A percentile compares a stretch with the other conserved stretches of the same genome.
Evolutionary conservation across 352 stramenopile species (phyloP).

Genomic region (Pilasporangium apinafurcum): DNA sequence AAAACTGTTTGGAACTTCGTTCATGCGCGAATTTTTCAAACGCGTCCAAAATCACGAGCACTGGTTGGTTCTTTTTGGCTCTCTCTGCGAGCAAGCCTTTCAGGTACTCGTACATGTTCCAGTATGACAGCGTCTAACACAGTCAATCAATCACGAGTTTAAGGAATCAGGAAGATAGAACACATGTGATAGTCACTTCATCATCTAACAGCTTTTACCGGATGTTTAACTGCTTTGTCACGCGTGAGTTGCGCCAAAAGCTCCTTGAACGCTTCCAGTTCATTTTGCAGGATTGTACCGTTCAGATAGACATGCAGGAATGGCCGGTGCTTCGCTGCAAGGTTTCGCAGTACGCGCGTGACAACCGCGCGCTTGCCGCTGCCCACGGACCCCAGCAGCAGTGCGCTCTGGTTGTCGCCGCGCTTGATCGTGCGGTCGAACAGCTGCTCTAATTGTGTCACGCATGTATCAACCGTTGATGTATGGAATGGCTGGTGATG

Average conservation of each 20-base stretch:
- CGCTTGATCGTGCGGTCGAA: constrained; percentile 63
- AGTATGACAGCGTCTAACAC: constrained; percentile 53
- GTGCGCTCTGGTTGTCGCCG: constrained; percentile 73
- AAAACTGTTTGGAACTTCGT: constrained; percentile 62
- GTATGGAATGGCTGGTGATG: constrained; percentile 3
- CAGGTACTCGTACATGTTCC: constrained; percentile 83
- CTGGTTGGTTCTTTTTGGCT: constrained; percentile 34
- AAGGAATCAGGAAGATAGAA: not conserved
- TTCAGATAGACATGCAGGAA: constrained; percentile 77
- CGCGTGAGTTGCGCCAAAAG: constrained; percentile 60
- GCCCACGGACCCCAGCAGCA: constrained; percentile 59
- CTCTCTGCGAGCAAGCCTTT: constrained; percentile 54
- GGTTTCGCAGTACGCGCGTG: constrained; percentile 33
- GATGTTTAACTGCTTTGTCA: constrained; percentile 51
- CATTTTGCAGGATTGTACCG: constrained; percentile 70
- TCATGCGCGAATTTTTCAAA: constrained; percentile 74
- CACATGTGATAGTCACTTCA: not conserved
- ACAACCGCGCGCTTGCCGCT: constrained; percentile 47
- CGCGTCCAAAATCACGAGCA: constrained; percentile 67
- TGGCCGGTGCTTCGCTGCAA: constrained; percentile 22
- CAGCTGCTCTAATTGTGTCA: constrained; percentile 41
- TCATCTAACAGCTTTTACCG: constrained; percentile 15
- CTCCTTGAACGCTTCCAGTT: constrained; percentile 84
- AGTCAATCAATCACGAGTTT: not conserved
- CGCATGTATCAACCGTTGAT: constrained; percentile 10